Conservation (phyloP, 2,329 filamentous ascomycete species). For the Aspergillus glaucus region DNA sequence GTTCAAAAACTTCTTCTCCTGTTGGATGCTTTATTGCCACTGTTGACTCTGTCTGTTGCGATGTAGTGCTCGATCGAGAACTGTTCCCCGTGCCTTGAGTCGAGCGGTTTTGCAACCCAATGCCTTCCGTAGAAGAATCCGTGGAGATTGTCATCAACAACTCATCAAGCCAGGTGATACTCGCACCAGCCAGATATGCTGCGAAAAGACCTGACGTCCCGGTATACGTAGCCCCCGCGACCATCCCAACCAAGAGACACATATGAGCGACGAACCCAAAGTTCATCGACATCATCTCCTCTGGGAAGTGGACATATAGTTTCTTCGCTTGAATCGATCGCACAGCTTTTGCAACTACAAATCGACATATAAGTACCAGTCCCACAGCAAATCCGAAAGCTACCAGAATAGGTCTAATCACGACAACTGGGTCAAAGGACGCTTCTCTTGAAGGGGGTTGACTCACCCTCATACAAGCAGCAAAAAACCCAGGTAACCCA, state of each 20-base stretch:
- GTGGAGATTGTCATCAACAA: not conserved
- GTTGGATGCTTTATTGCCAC: conserved; percentile 6
- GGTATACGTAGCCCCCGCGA: conserved; percentile 47
- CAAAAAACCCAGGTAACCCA: conserved; percentile 69
- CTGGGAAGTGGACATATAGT: conserved; percentile 3
- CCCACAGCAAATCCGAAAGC: conserved; percentile 33
- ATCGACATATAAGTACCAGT: conserved; percentile 19
- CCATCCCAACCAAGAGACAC: conserved; percentile 39
- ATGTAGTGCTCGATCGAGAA: not conserved
- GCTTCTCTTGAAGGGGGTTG: not conserved
- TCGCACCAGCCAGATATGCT: conserved; percentile 51
- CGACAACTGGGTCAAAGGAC: conserved; percentile 33
- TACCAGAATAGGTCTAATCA: conserved; percentile 48
- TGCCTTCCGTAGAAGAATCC: not conserved
- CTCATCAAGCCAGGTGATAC: conserved; percentile 46
- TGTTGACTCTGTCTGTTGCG: not conserved
- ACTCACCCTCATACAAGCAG: conserved; percentile 62
- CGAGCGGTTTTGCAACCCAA: not conserved
- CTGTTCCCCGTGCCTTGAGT: not conserved
- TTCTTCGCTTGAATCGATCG: conserved; percentile 3
- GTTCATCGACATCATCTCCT: conserved; percentile 6
- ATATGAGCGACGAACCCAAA: conserved; percentile 40
- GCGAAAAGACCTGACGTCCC: conserved; percentile 53
- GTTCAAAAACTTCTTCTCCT: conserved; percentile 35
- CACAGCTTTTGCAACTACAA: conserved; percentile 11